Conservation (phyloP, 1,284 basidiomycete genomes). For the Moesziomyces antarcticus region DNA sequence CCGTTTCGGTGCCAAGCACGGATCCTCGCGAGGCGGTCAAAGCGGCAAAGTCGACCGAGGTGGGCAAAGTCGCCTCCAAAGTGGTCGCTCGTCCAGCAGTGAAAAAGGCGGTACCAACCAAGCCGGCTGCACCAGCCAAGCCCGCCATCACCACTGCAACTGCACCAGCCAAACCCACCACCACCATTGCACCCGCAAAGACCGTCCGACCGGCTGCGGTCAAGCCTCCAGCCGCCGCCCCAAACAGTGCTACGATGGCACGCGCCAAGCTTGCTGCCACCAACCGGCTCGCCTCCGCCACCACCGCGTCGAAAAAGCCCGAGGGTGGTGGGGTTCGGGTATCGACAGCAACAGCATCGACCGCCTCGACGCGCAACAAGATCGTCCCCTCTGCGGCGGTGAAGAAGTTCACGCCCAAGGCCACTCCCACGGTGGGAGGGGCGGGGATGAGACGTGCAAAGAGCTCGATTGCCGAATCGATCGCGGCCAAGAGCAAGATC, state of each 20-base stretch:
- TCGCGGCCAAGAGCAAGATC: slow-evolving; percentile 30
- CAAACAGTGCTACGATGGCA: too few relatives aligned
- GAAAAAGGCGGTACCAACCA: slow-evolving; percentile 5
- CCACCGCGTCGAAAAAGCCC: background rate
- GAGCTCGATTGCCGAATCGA: slow-evolving; percentile 25
- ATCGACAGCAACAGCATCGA: slow-evolving; percentile 29
- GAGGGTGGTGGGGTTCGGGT: background rate
- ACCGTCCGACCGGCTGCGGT: too few relatives aligned
- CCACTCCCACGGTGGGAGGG: background rate
- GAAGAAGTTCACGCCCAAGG: slow-evolving; percentile 31
- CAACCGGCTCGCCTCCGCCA: background rate
- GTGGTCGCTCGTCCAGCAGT: too few relatives aligned
- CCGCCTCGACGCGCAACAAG: slow-evolving; percentile 41
- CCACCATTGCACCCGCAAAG: too few relatives aligned
- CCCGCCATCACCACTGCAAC: slow-evolving; percentile 5
- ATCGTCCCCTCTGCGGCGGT: slow-evolving; percentile 20
- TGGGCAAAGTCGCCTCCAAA: too few relatives aligned
- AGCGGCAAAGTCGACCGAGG: too few relatives aligned
- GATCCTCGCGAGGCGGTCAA: background rate
- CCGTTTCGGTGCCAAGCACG: too few relatives aligned
- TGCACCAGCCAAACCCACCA: background rate
- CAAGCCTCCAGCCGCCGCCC: too few relatives aligned
- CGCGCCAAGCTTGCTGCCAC: background rate
- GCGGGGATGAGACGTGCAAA: slow-evolving; percentile 6
- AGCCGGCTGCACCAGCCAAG: slow-evolving; percentile 5